These are phyloP conservation scores for Vachellia collinsii DNA, from an alignment of 306 rosid genomes.

Conservation along the genomic window DNA sequence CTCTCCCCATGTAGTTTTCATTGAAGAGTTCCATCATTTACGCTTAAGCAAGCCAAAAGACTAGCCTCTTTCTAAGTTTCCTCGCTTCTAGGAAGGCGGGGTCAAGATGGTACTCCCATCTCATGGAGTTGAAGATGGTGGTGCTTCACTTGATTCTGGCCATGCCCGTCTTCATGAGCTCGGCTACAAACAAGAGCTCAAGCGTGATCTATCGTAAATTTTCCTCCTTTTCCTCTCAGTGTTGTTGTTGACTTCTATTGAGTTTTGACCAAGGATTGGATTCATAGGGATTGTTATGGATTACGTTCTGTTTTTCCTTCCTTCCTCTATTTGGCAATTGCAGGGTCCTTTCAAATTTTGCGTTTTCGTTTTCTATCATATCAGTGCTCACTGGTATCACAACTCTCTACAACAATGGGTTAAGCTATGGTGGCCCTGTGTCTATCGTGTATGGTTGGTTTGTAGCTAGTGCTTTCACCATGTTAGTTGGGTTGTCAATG, in stretches of 20 bases:
- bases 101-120: constrained; percentile 43
- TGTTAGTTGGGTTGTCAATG: constrained; percentile 88
- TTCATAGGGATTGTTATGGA: neutral
- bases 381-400: constrained; percentile 92
- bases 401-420: constrained; percentile 88
- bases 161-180: constrained; percentile 86
- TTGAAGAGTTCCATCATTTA: neutral
- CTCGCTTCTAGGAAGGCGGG: constrained; percentile 16
- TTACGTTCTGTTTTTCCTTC: neutral
- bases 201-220: constrained; percentile 92
- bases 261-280: too few species aligned
- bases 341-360: constrained; percentile 89
- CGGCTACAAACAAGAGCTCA: constrained; percentile 97
- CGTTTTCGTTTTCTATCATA: constrained; percentile 90
- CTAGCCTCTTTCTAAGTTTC: constrained; percentile 8
- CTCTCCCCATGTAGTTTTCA: neutral
- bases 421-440: constrained; percentile 82
- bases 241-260: neutral
- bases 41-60: neutral
- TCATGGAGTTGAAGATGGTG: constrained; percentile 34
- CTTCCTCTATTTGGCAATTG: constrained; percentile 33
- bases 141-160: constrained; percentile 66
- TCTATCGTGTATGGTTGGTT: constrained; percentile 89
- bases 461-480: constrained; percentile 73
- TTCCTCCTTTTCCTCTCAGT: neutral